These are phyloP conservation scores for Linnemannia elongata DNA, from an alignment of 192 early-diverging fungal genomes.

Conservation along the genomic window DNA sequence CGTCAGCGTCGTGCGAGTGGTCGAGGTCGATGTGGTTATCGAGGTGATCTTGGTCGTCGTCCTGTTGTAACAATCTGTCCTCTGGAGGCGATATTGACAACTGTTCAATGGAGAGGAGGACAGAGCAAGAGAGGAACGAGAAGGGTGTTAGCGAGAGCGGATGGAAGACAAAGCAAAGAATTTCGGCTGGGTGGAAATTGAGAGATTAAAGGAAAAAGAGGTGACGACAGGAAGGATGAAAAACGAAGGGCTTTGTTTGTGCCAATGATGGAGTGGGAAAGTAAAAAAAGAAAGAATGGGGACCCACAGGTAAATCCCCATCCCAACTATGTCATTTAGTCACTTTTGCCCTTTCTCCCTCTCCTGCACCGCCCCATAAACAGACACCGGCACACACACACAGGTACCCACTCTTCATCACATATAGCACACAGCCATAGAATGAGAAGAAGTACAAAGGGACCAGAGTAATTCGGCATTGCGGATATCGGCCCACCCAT, in stretches of 20 bases:
- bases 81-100: slow-evolving; percentile 28
- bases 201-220: background rate
- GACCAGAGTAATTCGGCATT: background rate
- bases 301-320: background rate
- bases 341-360: background rate
- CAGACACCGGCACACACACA: background rate
- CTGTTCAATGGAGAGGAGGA: slow-evolving; percentile 10
- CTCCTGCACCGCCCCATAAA: background rate
- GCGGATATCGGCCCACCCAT: background rate
- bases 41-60: slow-evolving; percentile 5
- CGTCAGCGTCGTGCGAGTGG: slow-evolving; percentile 33
- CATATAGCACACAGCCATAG: background rate
- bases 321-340: background rate
- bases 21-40: background rate
- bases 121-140: background rate
- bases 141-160: background rate
- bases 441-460: background rate
- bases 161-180: background rate
- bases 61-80: slow-evolving; percentile 12
- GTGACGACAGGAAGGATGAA: background rate
- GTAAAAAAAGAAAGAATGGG: background rate
- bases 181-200: background rate
- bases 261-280: background rate
- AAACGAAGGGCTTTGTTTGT: background rate
- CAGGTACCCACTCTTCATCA: background rate